Percentiles rank a stretch among this genome's conserved stretches.
These are phyloP conservation scores for Malassezia yamatoensis DNA, from an alignment of 1,284 basidiomycete genomes.

Conservation along the genomic window DNA sequence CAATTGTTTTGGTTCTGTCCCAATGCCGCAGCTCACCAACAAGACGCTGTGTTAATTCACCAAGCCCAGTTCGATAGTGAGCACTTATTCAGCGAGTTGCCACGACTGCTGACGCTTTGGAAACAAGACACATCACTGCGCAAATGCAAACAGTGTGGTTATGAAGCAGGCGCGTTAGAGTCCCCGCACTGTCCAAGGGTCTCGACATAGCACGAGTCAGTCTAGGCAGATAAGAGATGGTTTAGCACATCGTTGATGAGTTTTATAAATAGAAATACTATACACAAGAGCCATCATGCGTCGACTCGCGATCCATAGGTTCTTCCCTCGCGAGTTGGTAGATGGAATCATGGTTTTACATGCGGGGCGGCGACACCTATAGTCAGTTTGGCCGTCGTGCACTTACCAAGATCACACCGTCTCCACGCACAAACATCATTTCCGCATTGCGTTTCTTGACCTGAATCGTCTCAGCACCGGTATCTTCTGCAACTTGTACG, in stretches of 20 bases:
- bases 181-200: neutral
- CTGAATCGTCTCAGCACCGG: constrained; percentile 49
- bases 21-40: constrained; percentile 55
- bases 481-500: constrained; percentile 49
- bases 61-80: constrained; percentile 79
- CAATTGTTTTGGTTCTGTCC: constrained; percentile 89
- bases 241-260: too few relatives aligned
- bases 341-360: neutral
- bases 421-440: constrained; percentile 92
- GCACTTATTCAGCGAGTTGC: constrained; percentile 84
- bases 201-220: neutral
- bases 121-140: constrained; percentile 25
- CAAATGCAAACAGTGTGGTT: constrained; percentile 20
- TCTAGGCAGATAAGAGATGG: neutral
- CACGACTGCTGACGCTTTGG: constrained; percentile 62
- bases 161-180: constrained; percentile 4
- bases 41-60: constrained; percentile 65
- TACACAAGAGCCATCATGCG: neutral
- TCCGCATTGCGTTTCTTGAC: constrained; percentile 86
- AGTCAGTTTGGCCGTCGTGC: neutral
- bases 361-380: constrained; percentile 12
- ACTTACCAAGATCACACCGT: constrained; percentile 49
- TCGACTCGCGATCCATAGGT: too few relatives aligned
- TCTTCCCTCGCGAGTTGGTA: too few relatives aligned
- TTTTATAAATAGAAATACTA: neutral